Evolutionary conservation across 2,329 filamentous ascomycete species (phyloP), one percentile per base, ranked within the genome.

Genomic region (Talaromyces funiculosus): DNA sequence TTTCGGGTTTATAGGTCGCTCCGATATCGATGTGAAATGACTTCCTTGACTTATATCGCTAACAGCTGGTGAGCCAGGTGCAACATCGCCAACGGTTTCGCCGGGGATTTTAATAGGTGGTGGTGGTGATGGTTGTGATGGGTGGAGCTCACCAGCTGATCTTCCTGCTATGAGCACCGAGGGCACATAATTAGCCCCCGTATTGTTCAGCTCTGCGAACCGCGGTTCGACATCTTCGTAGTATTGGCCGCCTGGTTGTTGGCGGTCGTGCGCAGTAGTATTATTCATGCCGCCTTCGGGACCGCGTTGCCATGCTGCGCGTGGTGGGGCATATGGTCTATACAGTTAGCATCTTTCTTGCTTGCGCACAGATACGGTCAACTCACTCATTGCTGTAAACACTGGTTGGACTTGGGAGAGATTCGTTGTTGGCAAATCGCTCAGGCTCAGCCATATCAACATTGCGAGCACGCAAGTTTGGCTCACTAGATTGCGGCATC

Each of bases 211-310:
- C 60, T 85, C 82, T 35, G 86, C 89, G 69, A 97, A 97, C 60
- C 87, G 89, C 47, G 93, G 92, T 66, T 96, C 92, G 12, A 96
- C 86, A 72, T 97, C 93, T 80, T 97, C 94, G 71, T 95, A 96
- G 76, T 97, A 97, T 64, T 83, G 77, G 45, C 79, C 73, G 18
- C 64, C 64, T 10, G 81, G 80, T 54, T 71, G 67, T 69, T 77
- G 53, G 65, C 72, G 63, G 67, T 63, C 20, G 66, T 71, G 68
- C 60, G 6, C 66, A 59, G 22, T 63, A 67, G 66, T 47, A 64
- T 64, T 62, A 60, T 31, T 42, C 38, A 45, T 37, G 54, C 68
- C 67, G 74, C 47, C 37, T 33, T 56, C 51, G 22, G 54, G 42
- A 31, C 26, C 33, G 20, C 31, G 43, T 43, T 47, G 66, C 76